Percentiles rank a stretch among this genome's conserved stretches.
These are phyloP conservation scores for Erigeron philadelphicus DNA, from an alignment of 140 eudicot species.

Conservation along the genomic window DNA sequence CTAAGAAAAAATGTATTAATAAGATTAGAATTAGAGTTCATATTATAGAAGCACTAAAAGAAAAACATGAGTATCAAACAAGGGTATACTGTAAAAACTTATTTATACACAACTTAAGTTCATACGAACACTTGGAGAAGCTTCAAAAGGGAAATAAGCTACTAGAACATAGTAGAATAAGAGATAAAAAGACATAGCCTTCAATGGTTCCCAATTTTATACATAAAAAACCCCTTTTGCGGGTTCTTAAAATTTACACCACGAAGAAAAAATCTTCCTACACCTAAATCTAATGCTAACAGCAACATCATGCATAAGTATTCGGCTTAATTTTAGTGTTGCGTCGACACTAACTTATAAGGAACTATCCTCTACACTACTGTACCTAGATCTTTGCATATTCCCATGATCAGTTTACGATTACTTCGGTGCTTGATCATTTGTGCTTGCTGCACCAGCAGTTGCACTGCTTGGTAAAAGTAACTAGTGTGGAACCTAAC, in stretches of 20 bases:
- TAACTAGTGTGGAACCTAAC: neutral
- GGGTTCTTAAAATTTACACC: slow-evolving; percentile 24
- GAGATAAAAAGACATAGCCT: neutral
- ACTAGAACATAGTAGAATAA: no score
- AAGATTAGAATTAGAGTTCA: no score
- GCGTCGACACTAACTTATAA: slow-evolving; percentile 20
- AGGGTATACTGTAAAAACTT: no score
- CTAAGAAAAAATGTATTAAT: no score
- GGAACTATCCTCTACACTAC: slow-evolving; percentile 20
- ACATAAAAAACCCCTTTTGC: slow-evolving; percentile 1
- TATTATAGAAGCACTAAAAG: no score
- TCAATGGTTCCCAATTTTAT: slow-evolving; percentile 21
- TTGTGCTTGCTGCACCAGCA: slow-evolving; percentile 37
- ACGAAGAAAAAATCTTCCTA: slow-evolving; percentile 14
- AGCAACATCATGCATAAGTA: slow-evolving; percentile 11
- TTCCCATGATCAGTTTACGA: slow-evolving; percentile 18
- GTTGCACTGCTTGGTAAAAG: slow-evolving; percentile 34
- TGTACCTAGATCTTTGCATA: slow-evolving; percentile 22
- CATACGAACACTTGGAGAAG: no score
- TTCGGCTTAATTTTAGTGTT: slow-evolving; percentile 13
- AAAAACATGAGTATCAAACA: no score
- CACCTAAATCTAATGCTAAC: slow-evolving; percentile 21
- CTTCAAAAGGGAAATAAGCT: no score
- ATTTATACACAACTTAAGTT: no score
- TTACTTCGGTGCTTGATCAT: slow-evolving; percentile 45